Percentiles rank a stretch among this genome's conserved stretches.
These are phyloP conservation scores for Beauveria rudraprayagi DNA, from an alignment of 2,329 filamentous ascomycete species.

Conservation along the genomic window DNA sequence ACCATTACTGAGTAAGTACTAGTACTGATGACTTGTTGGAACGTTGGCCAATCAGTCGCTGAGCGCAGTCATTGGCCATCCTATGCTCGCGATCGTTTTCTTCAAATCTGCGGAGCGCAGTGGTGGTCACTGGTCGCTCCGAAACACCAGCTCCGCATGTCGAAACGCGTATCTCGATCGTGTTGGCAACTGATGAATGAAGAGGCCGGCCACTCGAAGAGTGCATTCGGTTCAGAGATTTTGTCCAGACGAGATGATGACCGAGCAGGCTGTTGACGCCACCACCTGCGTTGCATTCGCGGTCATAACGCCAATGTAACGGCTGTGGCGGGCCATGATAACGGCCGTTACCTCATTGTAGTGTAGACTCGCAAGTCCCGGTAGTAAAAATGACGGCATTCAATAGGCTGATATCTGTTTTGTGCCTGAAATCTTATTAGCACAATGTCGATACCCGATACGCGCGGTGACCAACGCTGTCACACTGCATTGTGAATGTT, in stretches of 20 bases:
- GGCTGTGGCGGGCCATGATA: not conserved
- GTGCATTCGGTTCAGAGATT: not conserved
- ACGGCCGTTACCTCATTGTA: not conserved
- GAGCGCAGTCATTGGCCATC: not conserved
- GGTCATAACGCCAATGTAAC: not conserved
- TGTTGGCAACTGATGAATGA: not conserved
- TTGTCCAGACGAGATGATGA: not conserved
- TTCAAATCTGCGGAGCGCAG: not conserved
- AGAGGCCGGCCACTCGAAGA: not conserved
- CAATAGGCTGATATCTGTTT: no score
- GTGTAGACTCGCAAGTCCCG: not conserved
- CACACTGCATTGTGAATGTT: not conserved
- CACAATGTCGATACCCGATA: not conserved
- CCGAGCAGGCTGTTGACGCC: constrained; percentile 1
- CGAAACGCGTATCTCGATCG: not conserved
- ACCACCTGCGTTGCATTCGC: constrained; percentile 12
- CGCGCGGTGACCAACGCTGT: not conserved
- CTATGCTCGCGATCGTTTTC: not conserved
- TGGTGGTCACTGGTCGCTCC: no score
- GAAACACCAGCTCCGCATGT: not conserved
- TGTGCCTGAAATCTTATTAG: not conserved
- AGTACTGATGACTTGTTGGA: not conserved
- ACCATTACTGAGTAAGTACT: no score
- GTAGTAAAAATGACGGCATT: no score
- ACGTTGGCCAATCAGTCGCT: not conserved